Evolutionary conservation across 441 rosid species (phyloP).

Genomic region (Pelargonium citronellum): DNA sequence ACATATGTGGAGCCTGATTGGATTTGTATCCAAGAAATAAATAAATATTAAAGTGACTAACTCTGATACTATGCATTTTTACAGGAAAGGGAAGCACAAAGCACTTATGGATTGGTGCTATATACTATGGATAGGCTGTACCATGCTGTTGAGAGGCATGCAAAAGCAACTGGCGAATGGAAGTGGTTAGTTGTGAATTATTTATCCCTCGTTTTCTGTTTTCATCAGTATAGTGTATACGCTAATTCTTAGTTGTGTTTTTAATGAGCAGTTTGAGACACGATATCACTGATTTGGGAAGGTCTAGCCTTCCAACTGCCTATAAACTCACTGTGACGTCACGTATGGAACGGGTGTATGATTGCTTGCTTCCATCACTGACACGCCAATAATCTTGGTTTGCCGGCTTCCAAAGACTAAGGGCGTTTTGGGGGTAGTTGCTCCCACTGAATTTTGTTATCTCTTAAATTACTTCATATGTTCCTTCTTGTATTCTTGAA

Average conservation of each 20-base stretch:
- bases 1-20: too few relatives aligned
- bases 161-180: slow-evolving; percentile 83
- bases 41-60: too few relatives aligned
- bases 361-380: slow-evolving; percentile 68
- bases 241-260: background rate
- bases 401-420: background rate
- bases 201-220: background rate
- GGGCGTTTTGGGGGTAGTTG: too few relatives aligned
- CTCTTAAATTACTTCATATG: too few relatives aligned
- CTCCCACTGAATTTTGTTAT: too few relatives aligned
- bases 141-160: slow-evolving; percentile 67
- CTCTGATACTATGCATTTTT: slow-evolving; percentile 21
- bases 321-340: slow-evolving; percentile 65
- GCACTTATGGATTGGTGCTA: slow-evolving; percentile 74
- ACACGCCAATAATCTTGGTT: slow-evolving; percentile 32
- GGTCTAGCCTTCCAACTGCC: slow-evolving; percentile 50
- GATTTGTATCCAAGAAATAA: background rate
- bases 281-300: slow-evolving; percentile 73
- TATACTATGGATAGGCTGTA: slow-evolving; percentile 66
- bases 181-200: slow-evolving; percentile 44
- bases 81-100: slow-evolving; percentile 73
- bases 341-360: slow-evolving; percentile 60
- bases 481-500: too few relatives aligned
- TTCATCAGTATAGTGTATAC: background rate
- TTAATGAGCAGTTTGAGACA: slow-evolving; percentile 57